Evolutionary conservation across 2,329 filamentous ascomycete genomes (phyloP).

Genomic region (Lachnellula willkommii): DNA sequence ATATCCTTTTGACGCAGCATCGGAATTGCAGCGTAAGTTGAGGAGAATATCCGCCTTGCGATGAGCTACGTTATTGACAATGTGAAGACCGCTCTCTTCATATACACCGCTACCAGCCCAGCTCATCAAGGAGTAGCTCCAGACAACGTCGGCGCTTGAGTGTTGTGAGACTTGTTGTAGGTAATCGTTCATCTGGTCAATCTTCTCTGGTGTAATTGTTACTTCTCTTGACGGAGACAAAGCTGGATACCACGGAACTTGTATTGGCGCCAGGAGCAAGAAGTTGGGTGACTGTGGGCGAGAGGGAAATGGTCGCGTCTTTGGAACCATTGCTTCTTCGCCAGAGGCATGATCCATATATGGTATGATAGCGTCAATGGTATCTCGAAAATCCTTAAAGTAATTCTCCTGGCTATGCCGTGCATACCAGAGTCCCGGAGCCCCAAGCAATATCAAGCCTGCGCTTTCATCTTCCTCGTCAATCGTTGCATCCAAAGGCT

Average conservation of each 20-base stretch:
- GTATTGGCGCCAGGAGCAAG: constrained; percentile 30
- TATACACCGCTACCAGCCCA: constrained; percentile 34
- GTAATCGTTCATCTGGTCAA: constrained; percentile 49
- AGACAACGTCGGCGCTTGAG: constrained; percentile 41
- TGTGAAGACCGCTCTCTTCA: constrained; percentile 45
- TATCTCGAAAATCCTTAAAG: constrained; percentile 40
- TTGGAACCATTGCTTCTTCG: constrained; percentile 10
- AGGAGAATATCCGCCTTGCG: constrained; percentile 48
- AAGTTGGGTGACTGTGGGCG: constrained; percentile 23
- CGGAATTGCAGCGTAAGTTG: constrained; percentile 46
- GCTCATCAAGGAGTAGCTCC: constrained; percentile 48
- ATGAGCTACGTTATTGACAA: constrained; percentile 40
- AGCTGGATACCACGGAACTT: constrained; percentile 29
- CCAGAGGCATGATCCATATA: constrained; percentile 32
- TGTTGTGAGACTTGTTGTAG: constrained; percentile 39
- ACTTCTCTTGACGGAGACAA: constrained; percentile 31
- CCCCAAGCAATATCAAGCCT: constrained; percentile 47
- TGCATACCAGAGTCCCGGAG: constrained; percentile 51
- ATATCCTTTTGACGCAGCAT: constrained; percentile 35
- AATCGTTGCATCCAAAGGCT: constrained; percentile 11
- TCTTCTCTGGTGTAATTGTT: constrained; percentile 44
- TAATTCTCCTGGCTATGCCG: constrained; percentile 43
- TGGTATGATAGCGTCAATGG: constrained; percentile 42
- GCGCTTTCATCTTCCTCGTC: constrained; percentile 32
- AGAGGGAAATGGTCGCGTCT: constrained; percentile 20